Conservation (phyloP, 257 asterid genomes). For the Solanum etuberosum region DNA sequence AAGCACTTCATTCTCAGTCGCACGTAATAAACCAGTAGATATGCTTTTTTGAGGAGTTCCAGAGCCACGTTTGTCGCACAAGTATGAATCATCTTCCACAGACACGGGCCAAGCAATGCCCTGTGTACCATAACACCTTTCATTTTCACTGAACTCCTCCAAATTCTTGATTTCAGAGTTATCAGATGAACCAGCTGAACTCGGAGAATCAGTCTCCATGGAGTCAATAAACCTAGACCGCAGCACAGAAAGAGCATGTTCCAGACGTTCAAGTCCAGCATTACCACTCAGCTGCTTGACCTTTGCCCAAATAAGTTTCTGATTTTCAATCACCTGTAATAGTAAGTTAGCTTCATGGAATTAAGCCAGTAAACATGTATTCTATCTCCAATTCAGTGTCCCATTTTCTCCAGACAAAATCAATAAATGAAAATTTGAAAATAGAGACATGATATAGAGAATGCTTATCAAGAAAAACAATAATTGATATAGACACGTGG, state of each 20-base stretch:
- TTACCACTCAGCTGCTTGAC: slow-evolving; percentile 5
- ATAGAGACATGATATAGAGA: neutral
- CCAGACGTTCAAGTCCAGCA: slow-evolving; percentile 9
- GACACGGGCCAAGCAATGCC: neutral
- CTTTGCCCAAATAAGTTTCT: slow-evolving; percentile 7
- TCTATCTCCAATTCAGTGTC: neutral
- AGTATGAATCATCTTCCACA: neutral
- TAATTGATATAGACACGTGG: neutral
- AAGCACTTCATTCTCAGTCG: slow-evolving; percentile 6
- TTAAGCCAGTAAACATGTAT: neutral
- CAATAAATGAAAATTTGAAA: neutral
- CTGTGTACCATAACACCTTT: neutral
- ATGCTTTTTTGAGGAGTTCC: neutral
- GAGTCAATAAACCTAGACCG: neutral
- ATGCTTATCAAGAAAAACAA: neutral
- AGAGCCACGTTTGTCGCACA: neutral
- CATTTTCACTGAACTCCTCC: neutral
- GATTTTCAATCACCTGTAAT: slow-evolving; percentile 11
- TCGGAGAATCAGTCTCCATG: neutral
- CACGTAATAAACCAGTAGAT: neutral
- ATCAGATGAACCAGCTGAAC: neutral
- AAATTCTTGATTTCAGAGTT: neutral
- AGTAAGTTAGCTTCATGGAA: neutral
- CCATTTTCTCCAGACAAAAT: neutral
- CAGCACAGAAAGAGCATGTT: slow-evolving; percentile 8